Evolutionary conservation across 345 rosid species (phyloP), one percentile per base, ranked within the genome.

Genomic region (Carallia brachiata): DNA sequence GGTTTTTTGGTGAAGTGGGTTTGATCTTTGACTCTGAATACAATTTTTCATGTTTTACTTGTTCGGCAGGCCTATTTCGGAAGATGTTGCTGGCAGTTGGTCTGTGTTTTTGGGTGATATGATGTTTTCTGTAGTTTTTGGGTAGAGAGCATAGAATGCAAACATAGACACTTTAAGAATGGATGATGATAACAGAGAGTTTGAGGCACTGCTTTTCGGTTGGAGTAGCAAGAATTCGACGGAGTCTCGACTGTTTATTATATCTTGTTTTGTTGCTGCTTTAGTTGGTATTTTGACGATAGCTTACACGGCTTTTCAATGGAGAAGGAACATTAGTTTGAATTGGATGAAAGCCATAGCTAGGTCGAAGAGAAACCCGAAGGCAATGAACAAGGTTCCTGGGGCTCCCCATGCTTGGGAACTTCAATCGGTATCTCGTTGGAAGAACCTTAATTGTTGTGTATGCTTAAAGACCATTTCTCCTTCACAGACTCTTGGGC

Each of bases 281-380:
- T 78, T 90, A 39, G 84, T 92, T 80, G 97, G 99, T 66, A 75
- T 95, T 63, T 74, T 88, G 73, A 92, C 97, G 19, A 92, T 95
- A 54, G 89, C 89, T 62, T 95, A 87, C 77, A 90, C 96, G 0
- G 96, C 97, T 71, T 90, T 89, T 68, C 99, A 95, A 63, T 95
- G 99, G 99, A 83, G 99, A 68, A 86, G 98, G 70, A 92, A 95
- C 71, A 90, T 92, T 75, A 95, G 89, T 80, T 78, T 95, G 68
- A 90, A 90, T 68, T 90, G 98, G 99, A 95, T 84, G 82, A 95
- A 85, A 83, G 97, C 99, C 67, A 80, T 95, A 66, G 95, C 96
- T 32, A 88, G 90, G 60, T 89, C 97, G 2, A 95, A 90, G 90
- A 92, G 85, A 77, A 94, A 90, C 63, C 97, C 97, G 0, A 90